These are phyloP conservation scores for Smallanthus sonchifolius DNA, from an alignment of 129 eudicot genomes.

Conservation along the genomic window DNA sequence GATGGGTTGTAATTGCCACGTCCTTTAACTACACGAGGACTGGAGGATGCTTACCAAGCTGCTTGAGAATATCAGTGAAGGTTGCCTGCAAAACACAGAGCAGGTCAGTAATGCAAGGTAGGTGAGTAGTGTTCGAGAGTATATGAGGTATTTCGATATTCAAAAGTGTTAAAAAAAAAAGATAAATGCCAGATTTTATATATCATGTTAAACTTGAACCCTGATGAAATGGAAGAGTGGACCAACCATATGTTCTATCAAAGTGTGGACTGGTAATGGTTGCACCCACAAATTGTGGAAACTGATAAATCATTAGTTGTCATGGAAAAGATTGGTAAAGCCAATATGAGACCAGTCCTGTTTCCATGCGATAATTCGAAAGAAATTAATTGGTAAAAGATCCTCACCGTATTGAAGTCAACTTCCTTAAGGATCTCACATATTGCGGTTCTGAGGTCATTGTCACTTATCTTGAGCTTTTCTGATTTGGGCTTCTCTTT, in stretches of 20 bases:
- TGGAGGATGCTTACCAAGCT: constrained; percentile 55
- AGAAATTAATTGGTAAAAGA: not conserved
- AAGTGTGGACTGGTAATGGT: not conserved
- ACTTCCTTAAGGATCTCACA: constrained; percentile 88
- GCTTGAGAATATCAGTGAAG: constrained; percentile 92
- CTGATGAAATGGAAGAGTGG: not conserved
- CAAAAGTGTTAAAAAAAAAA: not conserved
- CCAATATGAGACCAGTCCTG: constrained; percentile 1
- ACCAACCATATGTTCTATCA: not conserved
- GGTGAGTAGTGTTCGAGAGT: not conserved
- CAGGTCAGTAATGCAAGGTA: not conserved
- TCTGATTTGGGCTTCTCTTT: constrained; percentile 61
- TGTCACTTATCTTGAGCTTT: constrained; percentile 56
- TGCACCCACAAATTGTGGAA: not conserved
- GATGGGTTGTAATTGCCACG: not conserved
- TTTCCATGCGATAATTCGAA: not conserved
- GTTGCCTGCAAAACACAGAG: constrained; percentile 75
- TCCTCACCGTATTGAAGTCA: constrained; percentile 93
- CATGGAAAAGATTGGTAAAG: no score
- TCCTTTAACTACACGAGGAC: not conserved
- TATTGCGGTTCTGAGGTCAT: constrained; percentile 65
- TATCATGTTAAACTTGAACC: not conserved
- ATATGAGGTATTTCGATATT: not conserved
- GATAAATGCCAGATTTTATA: not conserved
- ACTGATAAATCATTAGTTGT: no score